Percentiles rank a stretch among this genome's conserved stretches.
Conservation (phyloP, 768 basidiomycete species). For the Mycena olivaceomarginata region DNA sequence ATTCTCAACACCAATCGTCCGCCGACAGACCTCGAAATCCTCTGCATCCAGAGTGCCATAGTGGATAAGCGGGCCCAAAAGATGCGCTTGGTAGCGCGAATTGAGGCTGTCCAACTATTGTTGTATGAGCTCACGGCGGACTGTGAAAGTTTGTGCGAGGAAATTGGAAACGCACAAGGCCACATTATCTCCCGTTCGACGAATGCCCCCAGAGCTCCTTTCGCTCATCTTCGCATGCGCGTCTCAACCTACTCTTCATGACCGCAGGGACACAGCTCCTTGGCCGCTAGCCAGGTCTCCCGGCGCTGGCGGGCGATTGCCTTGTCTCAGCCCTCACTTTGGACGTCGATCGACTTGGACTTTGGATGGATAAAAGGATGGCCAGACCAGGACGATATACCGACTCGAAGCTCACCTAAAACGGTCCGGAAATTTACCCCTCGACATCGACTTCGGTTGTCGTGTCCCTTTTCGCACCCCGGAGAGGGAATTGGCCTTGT, state of each 20-base stretch:
- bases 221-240: conserved; percentile 22
- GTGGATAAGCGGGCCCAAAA: not conserved
- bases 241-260: not conserved
- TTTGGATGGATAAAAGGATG: not conserved
- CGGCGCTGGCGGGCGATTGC: conserved; percentile 16
- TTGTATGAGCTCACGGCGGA: not conserved
- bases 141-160: not conserved
- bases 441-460: not conserved
- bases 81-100: conserved; percentile 9
- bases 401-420: conserved; percentile 17
- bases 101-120: not conserved
- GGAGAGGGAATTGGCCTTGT: not conserved
- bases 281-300: conserved; percentile 25
- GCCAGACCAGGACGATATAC: not conserved
- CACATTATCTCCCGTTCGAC: conserved; percentile 28
- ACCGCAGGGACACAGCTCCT: not conserved
- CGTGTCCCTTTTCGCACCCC: not conserved
- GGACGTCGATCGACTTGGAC: conserved; percentile 11
- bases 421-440: conserved; percentile 15
- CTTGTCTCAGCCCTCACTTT: conserved; percentile 11
- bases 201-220: conserved; percentile 30
- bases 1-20: conserved; percentile 26
- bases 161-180: conserved; percentile 15
- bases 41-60: not conserved
- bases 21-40: conserved; percentile 2